Evolutionary conservation across 345 rosid species (phyloP).

Genomic region (Syzygium oleosum): DNA sequence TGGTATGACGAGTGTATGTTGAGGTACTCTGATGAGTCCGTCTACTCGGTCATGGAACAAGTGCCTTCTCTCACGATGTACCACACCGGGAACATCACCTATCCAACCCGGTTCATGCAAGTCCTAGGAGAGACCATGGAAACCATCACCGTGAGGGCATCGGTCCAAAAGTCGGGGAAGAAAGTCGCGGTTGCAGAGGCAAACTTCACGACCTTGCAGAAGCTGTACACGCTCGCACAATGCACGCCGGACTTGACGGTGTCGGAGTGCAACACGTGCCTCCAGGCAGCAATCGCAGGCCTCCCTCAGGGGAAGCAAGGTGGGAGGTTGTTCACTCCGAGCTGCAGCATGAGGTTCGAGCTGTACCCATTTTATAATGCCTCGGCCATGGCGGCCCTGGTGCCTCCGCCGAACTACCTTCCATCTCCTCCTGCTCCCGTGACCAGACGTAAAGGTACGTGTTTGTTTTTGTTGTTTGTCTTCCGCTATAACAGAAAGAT

Average conservation of each 20-base stretch:
- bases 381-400: not conserved
- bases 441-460: not conserved
- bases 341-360: not conserved
- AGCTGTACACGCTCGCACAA: slow-evolving; percentile 35
- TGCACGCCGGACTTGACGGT: slow-evolving; percentile 43
- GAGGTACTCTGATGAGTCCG: slow-evolving; percentile 22
- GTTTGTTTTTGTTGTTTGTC: not conserved
- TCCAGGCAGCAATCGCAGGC: not conserved
- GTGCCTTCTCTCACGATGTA: fast-evolving
- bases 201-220: not conserved
- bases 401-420: not conserved
- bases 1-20: slow-evolving; percentile 31
- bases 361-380: not conserved
- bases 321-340: not conserved
- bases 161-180: slow-evolving; percentile 5
- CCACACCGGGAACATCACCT: not conserved
- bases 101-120: not conserved
- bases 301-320: not conserved
- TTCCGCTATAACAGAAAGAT: not conserved
- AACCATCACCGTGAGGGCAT: not conserved
- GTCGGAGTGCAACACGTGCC: slow-evolving; percentile 1
- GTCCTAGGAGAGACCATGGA: not conserved
- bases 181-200: slow-evolving; percentile 21
- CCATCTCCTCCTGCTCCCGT: not conserved
- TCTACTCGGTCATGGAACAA: not conserved